Conservation (phyloP, 768 basidiomycete species). For the Panellus pusillus region DNA sequence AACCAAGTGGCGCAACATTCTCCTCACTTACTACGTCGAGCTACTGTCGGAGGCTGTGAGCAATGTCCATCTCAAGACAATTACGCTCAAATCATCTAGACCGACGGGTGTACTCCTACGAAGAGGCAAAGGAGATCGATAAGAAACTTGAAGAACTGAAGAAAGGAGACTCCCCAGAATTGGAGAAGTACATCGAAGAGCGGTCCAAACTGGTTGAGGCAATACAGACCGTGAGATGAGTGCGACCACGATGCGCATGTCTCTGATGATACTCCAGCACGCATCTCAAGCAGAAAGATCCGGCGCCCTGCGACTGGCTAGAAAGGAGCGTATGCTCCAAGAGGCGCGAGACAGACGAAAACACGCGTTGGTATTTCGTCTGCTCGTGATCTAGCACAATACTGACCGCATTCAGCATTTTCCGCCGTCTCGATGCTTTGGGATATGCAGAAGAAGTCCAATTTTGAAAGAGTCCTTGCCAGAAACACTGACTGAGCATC, state of each 20-base stretch:
- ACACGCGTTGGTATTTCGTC: constrained; percentile 9
- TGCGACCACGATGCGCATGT: not conserved
- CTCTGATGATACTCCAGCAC: not conserved
- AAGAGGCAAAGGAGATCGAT: constrained; percentile 15
- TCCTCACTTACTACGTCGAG: not conserved
- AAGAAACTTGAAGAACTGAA: constrained; percentile 6
- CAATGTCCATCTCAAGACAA: not conserved
- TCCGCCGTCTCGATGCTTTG: constrained; percentile 16
- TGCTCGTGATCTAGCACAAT: not conserved
- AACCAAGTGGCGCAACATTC: not conserved
- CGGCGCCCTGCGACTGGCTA: constrained; percentile 3
- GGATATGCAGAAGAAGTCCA: constrained; percentile 26
- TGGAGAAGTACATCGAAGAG: constrained; percentile 1
- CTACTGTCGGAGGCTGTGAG: not conserved
- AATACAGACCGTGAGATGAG: constrained; percentile 6
- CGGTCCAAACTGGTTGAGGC: constrained; percentile 11
- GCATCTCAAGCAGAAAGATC: constrained; percentile 11
- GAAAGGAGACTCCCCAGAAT: constrained; percentile 6
- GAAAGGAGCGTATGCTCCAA: constrained; percentile 9
- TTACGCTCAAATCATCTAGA: not conserved
- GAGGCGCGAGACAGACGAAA: constrained; percentile 19
- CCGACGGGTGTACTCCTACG: constrained; percentile 3
- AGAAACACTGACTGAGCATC: constrained; percentile 18
- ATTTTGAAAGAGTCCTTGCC: constrained; percentile 15
- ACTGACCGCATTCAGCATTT: constrained; percentile 14